Evolutionary conservation across 106 monocot species (phyloP).

Genomic region (Agapanthus africanus): DNA sequence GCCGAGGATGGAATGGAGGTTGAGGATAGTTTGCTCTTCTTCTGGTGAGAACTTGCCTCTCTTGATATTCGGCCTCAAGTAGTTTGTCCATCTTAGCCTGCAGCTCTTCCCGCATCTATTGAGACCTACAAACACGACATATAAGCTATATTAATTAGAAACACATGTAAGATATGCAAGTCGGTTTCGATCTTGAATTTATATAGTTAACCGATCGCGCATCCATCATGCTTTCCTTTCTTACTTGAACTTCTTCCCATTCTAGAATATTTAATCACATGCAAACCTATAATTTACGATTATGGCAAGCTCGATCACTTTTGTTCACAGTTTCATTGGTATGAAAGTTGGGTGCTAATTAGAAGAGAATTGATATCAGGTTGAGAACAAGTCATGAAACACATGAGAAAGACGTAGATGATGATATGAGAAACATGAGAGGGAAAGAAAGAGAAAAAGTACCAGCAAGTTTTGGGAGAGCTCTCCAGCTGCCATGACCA

Average conservation of each 20-base stretch:
- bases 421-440: too few relatives aligned
- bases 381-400: not conserved
- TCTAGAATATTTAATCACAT: not conserved
- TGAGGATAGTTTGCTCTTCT: constrained; percentile 54
- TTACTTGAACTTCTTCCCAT: too few relatives aligned
- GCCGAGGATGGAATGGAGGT: constrained; percentile 50
- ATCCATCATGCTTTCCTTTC: too few relatives aligned
- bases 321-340: too few relatives aligned
- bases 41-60: constrained; percentile 58
- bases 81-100: constrained; percentile 67
- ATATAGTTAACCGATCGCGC: too few relatives aligned
- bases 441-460: too few relatives aligned
- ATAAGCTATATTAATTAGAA: too few relatives aligned
- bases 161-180: too few relatives aligned
- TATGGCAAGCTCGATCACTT: not conserved
- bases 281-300: not conserved
- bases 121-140: constrained; percentile 22
- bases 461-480: constrained; percentile 87
- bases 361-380: too few relatives aligned
- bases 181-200: too few relatives aligned
- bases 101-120: constrained; percentile 72
- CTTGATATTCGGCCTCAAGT: constrained; percentile 63
- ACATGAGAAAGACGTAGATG: too few relatives aligned
- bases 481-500: constrained; percentile 92
- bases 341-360: too few relatives aligned